Conservation (phyloP, 2,329 filamentous ascomycete species). For the Diaporthe citriasiana region DNA sequence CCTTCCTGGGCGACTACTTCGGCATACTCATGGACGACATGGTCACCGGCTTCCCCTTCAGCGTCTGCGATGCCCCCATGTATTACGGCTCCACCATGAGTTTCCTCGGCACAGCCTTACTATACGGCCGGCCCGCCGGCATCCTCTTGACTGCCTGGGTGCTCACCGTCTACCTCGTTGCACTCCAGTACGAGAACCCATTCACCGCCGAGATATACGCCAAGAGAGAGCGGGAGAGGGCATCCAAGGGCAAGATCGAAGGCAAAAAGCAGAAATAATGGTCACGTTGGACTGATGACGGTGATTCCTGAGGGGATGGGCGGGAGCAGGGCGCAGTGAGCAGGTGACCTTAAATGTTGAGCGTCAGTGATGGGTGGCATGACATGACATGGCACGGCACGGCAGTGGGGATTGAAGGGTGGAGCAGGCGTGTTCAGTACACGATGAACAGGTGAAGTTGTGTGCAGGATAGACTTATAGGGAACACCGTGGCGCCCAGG, state of each 20-base stretch:
- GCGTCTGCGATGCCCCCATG: constrained; percentile 91
- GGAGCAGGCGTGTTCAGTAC: too few relatives aligned
- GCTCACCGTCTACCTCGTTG: constrained; percentile 82
- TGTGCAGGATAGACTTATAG: neutral
- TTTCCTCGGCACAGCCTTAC: constrained; percentile 89
- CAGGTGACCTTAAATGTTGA: too few relatives aligned
- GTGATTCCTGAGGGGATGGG: too few relatives aligned
- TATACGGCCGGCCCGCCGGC: constrained; percentile 90
- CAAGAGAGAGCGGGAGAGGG: constrained; percentile 78
- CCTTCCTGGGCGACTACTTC: constrained; percentile 98
- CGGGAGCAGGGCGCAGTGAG: neutral
- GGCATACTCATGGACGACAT: constrained; percentile 97
- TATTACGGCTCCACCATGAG: constrained; percentile 95
- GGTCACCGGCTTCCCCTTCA: constrained; percentile 97
- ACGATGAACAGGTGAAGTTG: neutral
- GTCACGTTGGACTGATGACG: neutral
- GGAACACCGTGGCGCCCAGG: neutral
- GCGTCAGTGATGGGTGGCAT: neutral
- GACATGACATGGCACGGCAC: neutral
- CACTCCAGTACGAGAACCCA: constrained; percentile 90
- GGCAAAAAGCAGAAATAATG: constrained; percentile 66
- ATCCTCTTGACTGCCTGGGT: constrained; percentile 82
- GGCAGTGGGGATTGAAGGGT: neutral
- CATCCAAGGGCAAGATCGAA: constrained; percentile 5
- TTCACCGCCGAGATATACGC: constrained; percentile 95